These are phyloP conservation scores for Scheffersomyces amazonensis DNA, from an alignment of 805 yeast genomes.

Conservation along the genomic window DNA sequence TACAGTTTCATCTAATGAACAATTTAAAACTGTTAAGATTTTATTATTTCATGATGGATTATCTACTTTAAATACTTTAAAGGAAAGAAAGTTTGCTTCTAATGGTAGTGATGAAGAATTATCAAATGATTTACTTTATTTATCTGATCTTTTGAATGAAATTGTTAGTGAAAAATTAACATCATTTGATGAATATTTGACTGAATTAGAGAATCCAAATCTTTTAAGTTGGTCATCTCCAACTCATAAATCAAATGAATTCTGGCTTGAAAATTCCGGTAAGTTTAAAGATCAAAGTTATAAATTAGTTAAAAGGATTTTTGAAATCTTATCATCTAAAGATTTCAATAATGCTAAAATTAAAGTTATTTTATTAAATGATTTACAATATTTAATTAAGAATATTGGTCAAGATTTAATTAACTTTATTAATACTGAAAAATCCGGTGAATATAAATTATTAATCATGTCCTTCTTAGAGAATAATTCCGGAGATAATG, in stretches of 20 bases:
- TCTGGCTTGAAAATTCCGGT: constrained; percentile 82
- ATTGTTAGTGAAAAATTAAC: constrained; percentile 72
- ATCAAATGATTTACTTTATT: constrained; percentile 60
- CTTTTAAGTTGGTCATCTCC: constrained; percentile 80
- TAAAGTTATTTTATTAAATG: constrained; percentile 40
- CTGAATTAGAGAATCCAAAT: constrained; percentile 76
- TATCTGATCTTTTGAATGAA: constrained; percentile 61
- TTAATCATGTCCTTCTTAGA: constrained; percentile 81
- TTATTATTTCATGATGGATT: constrained; percentile 75
- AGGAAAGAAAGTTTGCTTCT: constrained; percentile 83
- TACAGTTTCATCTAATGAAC: constrained; percentile 26
- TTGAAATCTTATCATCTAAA: constrained; percentile 43
- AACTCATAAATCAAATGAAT: constrained; percentile 82
- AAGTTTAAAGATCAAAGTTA: constrained; percentile 77
- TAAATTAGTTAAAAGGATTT: constrained; percentile 63
- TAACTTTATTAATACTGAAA: constrained; percentile 34
- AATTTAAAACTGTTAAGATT: constrained; percentile 56
- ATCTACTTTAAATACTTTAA: constrained; percentile 61
- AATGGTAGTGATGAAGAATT: constrained; percentile 76
- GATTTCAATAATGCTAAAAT: constrained; percentile 16
- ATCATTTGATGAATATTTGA: constrained; percentile 86
- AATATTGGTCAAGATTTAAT: constrained; percentile 39
- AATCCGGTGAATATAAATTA: constrained; percentile 60
- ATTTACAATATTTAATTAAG: constrained; percentile 39
- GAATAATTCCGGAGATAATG: constrained; percentile 66